A percentile compares a stretch with the other conserved stretches of the same genome.
Conservation (phyloP, 2,329 filamentous ascomycete species). For the Cucurbitaria berberidis region DNA sequence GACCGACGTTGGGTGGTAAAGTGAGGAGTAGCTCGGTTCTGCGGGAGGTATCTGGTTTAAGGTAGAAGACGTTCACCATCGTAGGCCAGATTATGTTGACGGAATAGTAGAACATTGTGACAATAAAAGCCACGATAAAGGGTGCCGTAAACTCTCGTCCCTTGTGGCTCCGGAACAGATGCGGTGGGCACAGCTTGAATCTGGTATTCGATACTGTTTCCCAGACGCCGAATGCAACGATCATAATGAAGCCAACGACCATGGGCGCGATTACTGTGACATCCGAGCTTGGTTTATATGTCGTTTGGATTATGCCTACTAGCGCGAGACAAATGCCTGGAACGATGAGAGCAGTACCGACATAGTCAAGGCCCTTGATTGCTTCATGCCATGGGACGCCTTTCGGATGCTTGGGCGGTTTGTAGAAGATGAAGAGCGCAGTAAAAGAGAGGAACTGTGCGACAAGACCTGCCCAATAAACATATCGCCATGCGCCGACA, state of each 20-base stretch:
- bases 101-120: slow-evolving; percentile 62
- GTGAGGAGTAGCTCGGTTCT: slow-evolving; percentile 50
- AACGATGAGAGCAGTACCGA: slow-evolving; percentile 36
- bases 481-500: slow-evolving; percentile 27
- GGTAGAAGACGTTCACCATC: slow-evolving; percentile 57
- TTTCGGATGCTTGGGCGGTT: slow-evolving; percentile 36
- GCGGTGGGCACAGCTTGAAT: slow-evolving; percentile 47
- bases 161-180: slow-evolving; percentile 54
- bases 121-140: slow-evolving; percentile 54
- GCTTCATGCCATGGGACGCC: slow-evolving; percentile 34
- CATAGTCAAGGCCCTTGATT: slow-evolving; percentile 41
- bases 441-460: slow-evolving; percentile 31
- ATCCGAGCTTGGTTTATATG: slow-evolving; percentile 29
- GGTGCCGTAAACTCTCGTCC: slow-evolving; percentile 59
- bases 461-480: slow-evolving; percentile 32
- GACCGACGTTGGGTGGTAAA: slow-evolving; percentile 56
- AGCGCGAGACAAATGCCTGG: slow-evolving; percentile 35
- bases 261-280: slow-evolving; percentile 41
- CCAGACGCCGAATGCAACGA: slow-evolving; percentile 45
- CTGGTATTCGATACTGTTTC: slow-evolving; percentile 36
- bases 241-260: slow-evolving; percentile 41
- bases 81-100: slow-evolving; percentile 56
- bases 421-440: slow-evolving; percentile 27
- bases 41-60: slow-evolving; percentile 36
- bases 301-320: slow-evolving; percentile 44